These are phyloP conservation scores for Lactarius indigo DNA, from an alignment of 768 basidiomycete species.

Conservation along the genomic window DNA sequence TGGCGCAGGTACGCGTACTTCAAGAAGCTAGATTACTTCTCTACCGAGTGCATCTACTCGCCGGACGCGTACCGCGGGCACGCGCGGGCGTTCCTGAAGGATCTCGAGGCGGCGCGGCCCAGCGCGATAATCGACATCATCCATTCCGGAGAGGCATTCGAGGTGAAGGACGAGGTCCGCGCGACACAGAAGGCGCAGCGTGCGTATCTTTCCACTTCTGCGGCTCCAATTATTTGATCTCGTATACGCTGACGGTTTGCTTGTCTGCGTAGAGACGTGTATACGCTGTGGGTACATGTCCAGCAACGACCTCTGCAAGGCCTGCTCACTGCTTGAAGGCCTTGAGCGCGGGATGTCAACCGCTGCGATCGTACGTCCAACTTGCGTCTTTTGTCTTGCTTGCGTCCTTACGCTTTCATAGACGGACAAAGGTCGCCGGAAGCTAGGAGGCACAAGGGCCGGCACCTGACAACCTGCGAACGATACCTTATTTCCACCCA, in stretches of 20 bases:
- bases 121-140: slow-evolving; percentile 98
- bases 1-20: slow-evolving; percentile 93
- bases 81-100: slow-evolving; percentile 90
- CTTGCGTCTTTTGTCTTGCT: background rate
- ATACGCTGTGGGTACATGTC: slow-evolving; percentile 93
- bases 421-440: slow-evolving; percentile 67
- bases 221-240: background rate
- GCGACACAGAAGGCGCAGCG: slow-evolving; percentile 80
- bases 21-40: slow-evolving; percentile 98
- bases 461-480: slow-evolving; percentile 64
- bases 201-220: slow-evolving; percentile 38
- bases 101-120: slow-evolving; percentile 89
- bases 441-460: slow-evolving; percentile 57
- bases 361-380: slow-evolving; percentile 45
- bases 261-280: slow-evolving; percentile 66
- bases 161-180: slow-evolving; percentile 80
- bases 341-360: slow-evolving; percentile 72
- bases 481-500: slow-evolving; percentile 66
- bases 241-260: background rate
- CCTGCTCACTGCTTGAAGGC: slow-evolving; percentile 86
- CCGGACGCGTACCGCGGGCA: slow-evolving; percentile 98
- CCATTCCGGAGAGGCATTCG: slow-evolving; percentile 91
- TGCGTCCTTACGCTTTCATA: slow-evolving; percentile 31
- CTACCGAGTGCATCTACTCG: slow-evolving; percentile 98
- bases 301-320: slow-evolving; percentile 95